Evolutionary conservation across 202 grass and related monocot genomes (phyloP).

Genomic region (Elaeis oleifera): DNA sequence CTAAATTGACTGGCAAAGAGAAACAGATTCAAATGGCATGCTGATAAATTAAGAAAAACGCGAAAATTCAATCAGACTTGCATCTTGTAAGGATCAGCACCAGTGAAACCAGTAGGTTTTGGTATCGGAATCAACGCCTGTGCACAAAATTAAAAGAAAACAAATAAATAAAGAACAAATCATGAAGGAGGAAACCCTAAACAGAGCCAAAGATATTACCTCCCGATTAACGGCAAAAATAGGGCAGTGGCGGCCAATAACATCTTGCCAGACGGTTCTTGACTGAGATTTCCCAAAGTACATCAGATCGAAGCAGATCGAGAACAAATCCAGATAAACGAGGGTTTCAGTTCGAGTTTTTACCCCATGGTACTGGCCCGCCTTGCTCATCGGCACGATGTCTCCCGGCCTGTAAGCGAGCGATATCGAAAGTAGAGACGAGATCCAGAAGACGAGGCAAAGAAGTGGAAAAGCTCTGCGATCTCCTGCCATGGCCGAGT

Average conservation of each 20-base stretch:
- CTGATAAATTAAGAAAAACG: no score
- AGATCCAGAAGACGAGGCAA: constrained; percentile 4
- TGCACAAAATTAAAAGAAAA: constrained; percentile 22
- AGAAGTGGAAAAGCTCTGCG: not conserved
- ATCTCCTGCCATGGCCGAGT: constrained; percentile 2
- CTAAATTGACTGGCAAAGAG: not conserved
- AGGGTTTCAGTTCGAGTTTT: not conserved
- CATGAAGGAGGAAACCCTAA: not conserved
- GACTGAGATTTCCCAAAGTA: constrained; percentile 38
- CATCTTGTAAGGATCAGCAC: constrained; percentile 95
- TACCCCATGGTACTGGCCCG: constrained; percentile 25
- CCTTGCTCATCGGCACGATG: constrained; percentile 22
- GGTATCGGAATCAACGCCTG: constrained; percentile 91
- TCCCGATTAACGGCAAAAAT: constrained; percentile 86
- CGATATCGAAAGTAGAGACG: not conserved
- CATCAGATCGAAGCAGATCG: constrained; percentile 28
- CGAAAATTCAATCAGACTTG: constrained; percentile 18
- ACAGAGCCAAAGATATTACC: constrained; percentile 35
- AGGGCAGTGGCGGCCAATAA: constrained; percentile 81
- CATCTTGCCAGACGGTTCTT: constrained; percentile 73
- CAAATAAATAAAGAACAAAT: constrained; percentile 2
- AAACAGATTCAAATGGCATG: no score
- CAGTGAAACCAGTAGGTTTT: constrained; percentile 83
- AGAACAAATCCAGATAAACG: not conserved
- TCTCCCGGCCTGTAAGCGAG: constrained; percentile 22